Evolutionary conservation across 2,329 filamentous ascomycete species (phyloP).

Genomic region (Huntiella abstrusa): DNA sequence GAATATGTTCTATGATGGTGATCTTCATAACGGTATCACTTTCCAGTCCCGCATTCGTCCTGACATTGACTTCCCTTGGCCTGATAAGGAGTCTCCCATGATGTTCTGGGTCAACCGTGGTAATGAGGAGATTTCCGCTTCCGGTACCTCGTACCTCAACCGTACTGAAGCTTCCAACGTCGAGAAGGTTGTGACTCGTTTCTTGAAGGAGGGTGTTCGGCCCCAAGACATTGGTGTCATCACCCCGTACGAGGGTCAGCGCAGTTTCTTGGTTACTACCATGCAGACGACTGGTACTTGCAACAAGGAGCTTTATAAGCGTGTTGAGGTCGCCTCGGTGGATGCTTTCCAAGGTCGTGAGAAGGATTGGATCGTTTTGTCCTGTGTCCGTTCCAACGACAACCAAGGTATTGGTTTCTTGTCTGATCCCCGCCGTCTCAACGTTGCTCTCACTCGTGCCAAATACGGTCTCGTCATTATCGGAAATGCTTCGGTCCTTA

Average conservation of each 20-base stretch:
- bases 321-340: constrained; percentile 93
- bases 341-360: constrained; percentile 98
- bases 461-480: constrained; percentile 95
- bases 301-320: constrained; percentile 97
- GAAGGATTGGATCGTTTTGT: constrained; percentile 97
- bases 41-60: constrained; percentile 71
- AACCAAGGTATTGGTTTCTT: constrained; percentile 98
- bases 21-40: constrained; percentile 88
- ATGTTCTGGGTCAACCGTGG: constrained; percentile 99
- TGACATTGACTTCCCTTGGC: constrained; percentile 97
- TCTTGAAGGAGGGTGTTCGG: constrained; percentile 97
- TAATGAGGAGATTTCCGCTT: constrained; percentile 94
- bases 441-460: constrained; percentile 88
- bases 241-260: constrained; percentile 94
- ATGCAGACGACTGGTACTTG: constrained; percentile 96
- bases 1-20: constrained; percentile 99
- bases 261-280: constrained; percentile 96
- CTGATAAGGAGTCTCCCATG: constrained; percentile 84
- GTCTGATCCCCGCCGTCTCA: constrained; percentile 90
- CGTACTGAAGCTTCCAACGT: constrained; percentile 93
- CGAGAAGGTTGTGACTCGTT: constrained; percentile 94
- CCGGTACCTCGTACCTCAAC: constrained; percentile 94
- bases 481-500: constrained; percentile 90
- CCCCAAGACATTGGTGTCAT: constrained; percentile 91
- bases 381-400: constrained; percentile 94